Conservation (phyloP, 148 eudicot species). For the Selenicereus undatus region DNA sequence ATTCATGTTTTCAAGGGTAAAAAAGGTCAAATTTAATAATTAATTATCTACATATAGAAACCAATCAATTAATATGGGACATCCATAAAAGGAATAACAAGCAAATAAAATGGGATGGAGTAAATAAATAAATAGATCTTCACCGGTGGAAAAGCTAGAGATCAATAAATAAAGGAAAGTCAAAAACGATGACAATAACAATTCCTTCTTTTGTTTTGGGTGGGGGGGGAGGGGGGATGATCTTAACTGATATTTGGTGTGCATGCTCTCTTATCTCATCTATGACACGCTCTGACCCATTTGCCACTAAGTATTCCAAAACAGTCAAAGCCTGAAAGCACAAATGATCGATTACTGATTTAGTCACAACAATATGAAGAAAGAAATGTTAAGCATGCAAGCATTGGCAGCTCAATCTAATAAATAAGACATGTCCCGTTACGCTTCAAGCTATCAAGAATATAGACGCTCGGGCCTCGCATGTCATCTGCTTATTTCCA, state of each 20-base stretch:
- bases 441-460: background rate
- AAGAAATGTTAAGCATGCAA: background rate
- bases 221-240: conserved; percentile 5
- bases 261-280: conserved; percentile 95
- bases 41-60: too few relatives aligned
- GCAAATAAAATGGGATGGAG: too few relatives aligned
- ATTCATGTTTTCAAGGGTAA: too few relatives aligned
- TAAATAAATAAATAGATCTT: too few relatives aligned
- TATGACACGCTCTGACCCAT: conserved; percentile 93
- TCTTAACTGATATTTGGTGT: conserved; percentile 75
- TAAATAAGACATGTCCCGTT: background rate
- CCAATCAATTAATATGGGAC: too few relatives aligned
- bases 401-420: background rate
- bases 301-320: conserved; percentile 86
- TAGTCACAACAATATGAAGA: background rate
- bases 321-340: conserved; percentile 75
- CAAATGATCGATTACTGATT: conserved; percentile 9
- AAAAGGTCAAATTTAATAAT: too few relatives aligned
- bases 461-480: background rate
- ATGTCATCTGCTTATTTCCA: background rate
- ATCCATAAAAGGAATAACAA: too few relatives aligned
- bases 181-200: conserved; percentile 7
- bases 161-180: background rate
- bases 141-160: background rate
- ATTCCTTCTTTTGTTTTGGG: background rate